Conservation (phyloP, 768 basidiomycete genomes). For the Fomitopsis pulvina region DNA sequence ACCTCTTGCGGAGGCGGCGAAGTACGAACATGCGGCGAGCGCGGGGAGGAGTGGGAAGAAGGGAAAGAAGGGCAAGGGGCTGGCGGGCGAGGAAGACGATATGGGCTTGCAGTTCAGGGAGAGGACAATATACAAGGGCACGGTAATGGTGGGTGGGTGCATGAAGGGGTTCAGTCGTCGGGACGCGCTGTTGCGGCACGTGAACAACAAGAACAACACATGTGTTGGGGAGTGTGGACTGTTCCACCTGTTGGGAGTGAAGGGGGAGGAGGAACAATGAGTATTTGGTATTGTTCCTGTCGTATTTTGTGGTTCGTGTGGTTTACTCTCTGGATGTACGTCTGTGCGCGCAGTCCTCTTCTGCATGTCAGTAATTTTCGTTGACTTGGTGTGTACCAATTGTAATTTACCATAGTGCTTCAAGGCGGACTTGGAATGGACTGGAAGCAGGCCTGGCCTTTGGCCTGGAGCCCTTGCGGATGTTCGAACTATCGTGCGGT, state of each 20-base stretch:
- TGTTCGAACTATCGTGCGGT: too few species aligned
- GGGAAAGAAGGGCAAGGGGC: conserved; percentile 1
- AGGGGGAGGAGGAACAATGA: not conserved
- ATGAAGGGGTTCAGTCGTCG: conserved; percentile 8
- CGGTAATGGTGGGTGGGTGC: conserved; percentile 12
- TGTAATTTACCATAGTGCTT: too few species aligned
- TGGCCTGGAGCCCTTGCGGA: too few species aligned
- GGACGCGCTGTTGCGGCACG: conserved; percentile 10
- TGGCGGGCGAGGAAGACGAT: conserved; percentile 14
- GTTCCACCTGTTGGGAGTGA: not conserved
- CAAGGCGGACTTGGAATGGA: too few species aligned
- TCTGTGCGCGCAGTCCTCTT: too few species aligned
- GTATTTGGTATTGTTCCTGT: not conserved
- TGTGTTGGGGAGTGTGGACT: conserved; percentile 6
- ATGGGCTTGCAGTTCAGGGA: not conserved
- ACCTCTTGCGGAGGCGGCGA: not conserved
- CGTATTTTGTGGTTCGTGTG: not conserved
- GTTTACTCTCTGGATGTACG: not conserved
- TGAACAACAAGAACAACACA: not conserved
- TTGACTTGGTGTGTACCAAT: too few species aligned
- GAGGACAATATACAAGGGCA: conserved; percentile 1
- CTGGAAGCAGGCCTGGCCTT: too few species aligned
- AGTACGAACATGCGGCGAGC: not conserved
- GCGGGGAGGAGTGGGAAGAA: not conserved
- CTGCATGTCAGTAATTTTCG: too few species aligned